Percentiles rank a stretch among this genome's conserved stretches.
These are phyloP conservation scores for Talaromyces thailandensis DNA, from an alignment of 495 filamentous ascomycete species.

Conservation along the genomic window DNA sequence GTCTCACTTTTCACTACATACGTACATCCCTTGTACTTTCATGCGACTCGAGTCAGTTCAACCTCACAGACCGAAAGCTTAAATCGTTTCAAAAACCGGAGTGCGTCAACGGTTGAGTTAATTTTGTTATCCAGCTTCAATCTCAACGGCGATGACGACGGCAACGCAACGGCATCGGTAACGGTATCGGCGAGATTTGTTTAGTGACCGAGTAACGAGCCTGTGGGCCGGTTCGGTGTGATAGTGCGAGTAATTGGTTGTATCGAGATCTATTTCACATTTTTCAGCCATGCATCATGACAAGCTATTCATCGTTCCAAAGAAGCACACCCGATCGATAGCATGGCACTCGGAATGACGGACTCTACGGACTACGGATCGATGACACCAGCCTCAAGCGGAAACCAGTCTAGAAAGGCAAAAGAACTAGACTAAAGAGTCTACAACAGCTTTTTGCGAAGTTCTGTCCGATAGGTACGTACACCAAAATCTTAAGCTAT, in stretches of 20 bases:
- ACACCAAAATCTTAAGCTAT: background rate
- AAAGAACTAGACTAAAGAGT: background rate
- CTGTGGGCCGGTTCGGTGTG: background rate
- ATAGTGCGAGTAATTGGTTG: background rate
- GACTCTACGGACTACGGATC: background rate
- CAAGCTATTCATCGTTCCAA: background rate
- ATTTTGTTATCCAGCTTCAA: background rate
- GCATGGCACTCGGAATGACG: background rate
- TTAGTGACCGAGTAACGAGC: background rate
- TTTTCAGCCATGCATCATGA: background rate
- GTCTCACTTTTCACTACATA: background rate
- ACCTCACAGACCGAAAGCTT: background rate
- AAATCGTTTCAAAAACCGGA: background rate
- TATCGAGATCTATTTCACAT: background rate
- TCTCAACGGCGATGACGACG: background rate
- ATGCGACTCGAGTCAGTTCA: background rate
- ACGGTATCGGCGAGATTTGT: background rate
- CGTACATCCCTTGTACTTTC: background rate
- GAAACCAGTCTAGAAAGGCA: background rate
- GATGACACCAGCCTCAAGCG: background rate
- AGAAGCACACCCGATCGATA: background rate
- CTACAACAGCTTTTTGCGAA: background rate
- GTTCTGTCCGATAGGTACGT: background rate
- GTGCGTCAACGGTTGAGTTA: background rate
- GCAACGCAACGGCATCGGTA: background rate